Evolutionary conservation across 352 stramenopile genomes (phyloP).

Genomic region (Phytophthora kernoviae): DNA sequence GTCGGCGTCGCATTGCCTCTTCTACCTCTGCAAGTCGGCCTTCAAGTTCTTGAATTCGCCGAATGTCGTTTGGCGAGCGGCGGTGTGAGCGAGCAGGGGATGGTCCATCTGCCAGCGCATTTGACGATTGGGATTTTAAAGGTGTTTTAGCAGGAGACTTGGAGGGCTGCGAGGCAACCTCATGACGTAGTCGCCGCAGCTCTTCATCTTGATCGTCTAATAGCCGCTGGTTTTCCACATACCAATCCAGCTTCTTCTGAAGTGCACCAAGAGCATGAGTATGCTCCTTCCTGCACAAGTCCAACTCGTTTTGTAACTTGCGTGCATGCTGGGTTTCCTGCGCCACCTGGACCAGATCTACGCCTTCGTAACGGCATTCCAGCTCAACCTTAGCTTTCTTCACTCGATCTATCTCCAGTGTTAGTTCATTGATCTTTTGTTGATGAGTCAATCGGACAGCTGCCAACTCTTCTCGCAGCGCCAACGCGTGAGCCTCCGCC

Average conservation of each 20-base stretch:
- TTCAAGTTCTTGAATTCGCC: conserved; percentile 81
- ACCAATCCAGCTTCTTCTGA: conserved; percentile 88
- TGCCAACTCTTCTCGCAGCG: conserved; percentile 68
- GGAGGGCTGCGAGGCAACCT: conserved; percentile 10
- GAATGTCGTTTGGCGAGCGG: conserved; percentile 60
- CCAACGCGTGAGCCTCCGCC: conserved; percentile 56
- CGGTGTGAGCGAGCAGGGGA: conserved; percentile 25
- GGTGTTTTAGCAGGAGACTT: conserved; percentile 12
- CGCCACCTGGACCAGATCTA: conserved; percentile 66
- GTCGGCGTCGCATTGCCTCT: conserved; percentile 70
- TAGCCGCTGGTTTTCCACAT: conserved; percentile 82
- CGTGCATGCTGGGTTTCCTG: conserved; percentile 55
- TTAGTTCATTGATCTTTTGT: conserved; percentile 68
- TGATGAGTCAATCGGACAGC: conserved; percentile 39
- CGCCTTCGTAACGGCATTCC: conserved; percentile 78
- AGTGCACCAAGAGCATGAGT: conserved; percentile 49
- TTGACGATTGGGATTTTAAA: conserved; percentile 18
- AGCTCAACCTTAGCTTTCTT: conserved; percentile 85
- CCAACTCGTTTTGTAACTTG: conserved; percentile 49
- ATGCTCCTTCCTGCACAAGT: conserved; percentile 53
- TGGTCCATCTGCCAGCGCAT: conserved; percentile 5
- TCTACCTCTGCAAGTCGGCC: conserved; percentile 68
- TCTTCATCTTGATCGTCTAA: conserved; percentile 80
- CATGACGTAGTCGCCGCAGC: conserved; percentile 37
- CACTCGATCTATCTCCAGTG: conserved; percentile 69